Evolutionary conservation across 2,329 filamentous ascomycete species (phyloP), one percentile per base, ranked within the genome.

Genomic region (Clarireedia homoeocarpa): DNA sequence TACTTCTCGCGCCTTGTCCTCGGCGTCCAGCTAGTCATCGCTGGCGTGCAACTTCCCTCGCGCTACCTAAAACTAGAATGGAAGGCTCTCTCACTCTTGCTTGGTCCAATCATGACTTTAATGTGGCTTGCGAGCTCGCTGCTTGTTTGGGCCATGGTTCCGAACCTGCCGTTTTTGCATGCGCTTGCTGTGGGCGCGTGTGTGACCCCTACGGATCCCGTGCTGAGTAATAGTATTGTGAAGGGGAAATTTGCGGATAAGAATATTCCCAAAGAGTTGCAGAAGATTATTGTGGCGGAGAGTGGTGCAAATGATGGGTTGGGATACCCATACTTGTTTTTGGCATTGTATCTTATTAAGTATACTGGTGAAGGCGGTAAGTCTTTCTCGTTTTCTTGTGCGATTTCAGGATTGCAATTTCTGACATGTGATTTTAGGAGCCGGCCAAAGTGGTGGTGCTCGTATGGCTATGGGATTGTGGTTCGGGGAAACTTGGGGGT

Each of bases 201-300:
- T 66, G 84, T 96, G n/a, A 94, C 91, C 2, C 91, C 91, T 0
- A 96, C 91, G 0, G 91, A 96, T 65, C 91, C 91, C 0, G 84
- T 96, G 1, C 71, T 96, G 39, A 92, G 88, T 15, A 92, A 94
- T 61, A 88, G 88, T 2, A 95, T 96, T 56, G 89, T 96, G 47
- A 96, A 96, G 74, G 91, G 91, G 34, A 91, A 89, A 65, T 96
- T 95, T 67, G 91, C 91, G 1, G 91, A 96, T 66, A 86, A 91
- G 65, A 94, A 96, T 68, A 85, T 96, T 17, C 90, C 91, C 0
- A 85, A 84, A 56, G 81, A 85, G 27, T 74, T 96, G 49, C 90
- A 95, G 73, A 84, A 86, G 61, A 89, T 90, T 63, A 88, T 90
- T 66, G 80, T 88, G 49, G 86, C 68, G 2, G 91, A 96, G 72